Base-by-base conservation (phyloP, 495 filamentous ascomycete genomes). In the Podospora pseudopauciseta region DNA sequence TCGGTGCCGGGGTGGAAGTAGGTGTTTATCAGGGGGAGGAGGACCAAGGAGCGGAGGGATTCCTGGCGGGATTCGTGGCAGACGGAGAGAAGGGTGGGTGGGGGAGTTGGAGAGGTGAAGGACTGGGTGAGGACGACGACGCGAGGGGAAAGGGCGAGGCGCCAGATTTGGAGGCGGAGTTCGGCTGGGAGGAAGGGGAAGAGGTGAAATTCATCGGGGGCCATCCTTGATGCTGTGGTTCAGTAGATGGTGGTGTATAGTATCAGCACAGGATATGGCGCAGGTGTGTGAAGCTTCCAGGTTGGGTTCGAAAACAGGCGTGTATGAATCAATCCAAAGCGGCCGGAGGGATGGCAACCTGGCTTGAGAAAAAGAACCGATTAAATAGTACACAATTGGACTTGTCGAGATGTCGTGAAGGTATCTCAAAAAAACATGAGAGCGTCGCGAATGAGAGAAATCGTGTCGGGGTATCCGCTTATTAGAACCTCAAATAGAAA, bases 151-250 rank as follows among this genome's bases (percentile, higher is more conserved):
- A 77, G 80, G 64, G 76, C 73, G 13, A 77, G 72, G 64, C 72
- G 70, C 81, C 81, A 86, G 70, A 86, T 82, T 53, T 83, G 72
- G 61, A 83, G 77, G 62, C 84, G 83, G 44, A 85, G 78, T 76
- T 86, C 84, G 39, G 78, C 60, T 32, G 84, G 81, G 13, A 86
- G 76, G 16, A 65, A 32, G 23, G 71, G 59, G 72, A 85, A 86
- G 67, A 78, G 71, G 57, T 72, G 64, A 68, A 85, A 85, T n/a
- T 70, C 65, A 16, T 68, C 19, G 16, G 32, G 4, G 60, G 20
- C 66, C 65, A 49, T 65, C 65, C 56, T 65, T 74, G 68, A 59
- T 20, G 23, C 67, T 58, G 26, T 34, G 11, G 55, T 26, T 30
- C 54, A 18, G 30, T 49, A 49, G 58, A 68, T 63, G 66, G 56